Evolutionary conservation across 805 yeast genomes (phyloP).

Genomic region (Yamadazyma kitorensis): DNA sequence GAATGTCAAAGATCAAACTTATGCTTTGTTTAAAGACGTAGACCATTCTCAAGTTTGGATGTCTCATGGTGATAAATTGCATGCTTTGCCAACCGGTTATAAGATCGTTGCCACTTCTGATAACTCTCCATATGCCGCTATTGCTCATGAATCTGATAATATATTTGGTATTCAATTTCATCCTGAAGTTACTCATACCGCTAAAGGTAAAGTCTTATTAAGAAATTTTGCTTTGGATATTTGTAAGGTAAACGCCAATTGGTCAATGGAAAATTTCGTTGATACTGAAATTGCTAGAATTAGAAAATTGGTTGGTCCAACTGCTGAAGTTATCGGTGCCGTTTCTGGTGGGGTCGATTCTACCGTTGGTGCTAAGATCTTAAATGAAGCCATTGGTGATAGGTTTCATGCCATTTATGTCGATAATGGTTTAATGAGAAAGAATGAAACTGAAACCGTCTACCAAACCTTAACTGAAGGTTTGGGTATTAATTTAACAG

Average conservation of each 20-base stretch:
- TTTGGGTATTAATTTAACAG: conserved; percentile 90
- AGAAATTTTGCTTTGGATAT: conserved; percentile 91
- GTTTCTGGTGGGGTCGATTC: conserved; percentile 99
- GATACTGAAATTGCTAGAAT: conserved; percentile 95
- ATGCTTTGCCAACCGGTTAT: conserved; percentile 85
- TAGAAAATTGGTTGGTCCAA: conserved; percentile 88
- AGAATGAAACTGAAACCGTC: conserved; percentile 86
- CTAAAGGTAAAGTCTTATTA: conserved; percentile 81
- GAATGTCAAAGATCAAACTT: conserved; percentile 61
- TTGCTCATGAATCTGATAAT: conserved; percentile 66
- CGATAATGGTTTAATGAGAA: conserved; percentile 96
- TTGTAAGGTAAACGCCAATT: conserved; percentile 82
- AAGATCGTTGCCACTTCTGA: conserved; percentile 85
- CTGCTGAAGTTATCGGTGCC: conserved; percentile 98
- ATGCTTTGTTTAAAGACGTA: conserved; percentile 81
- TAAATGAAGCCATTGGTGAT: conserved; percentile 98
- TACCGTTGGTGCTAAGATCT: conserved; percentile 96
- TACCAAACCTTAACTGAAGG: conserved; percentile 89
- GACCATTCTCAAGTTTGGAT: conserved; percentile 98
- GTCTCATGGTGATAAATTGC: conserved; percentile 98
- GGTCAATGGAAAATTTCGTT: conserved; percentile 98
- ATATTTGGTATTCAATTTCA: conserved; percentile 98
- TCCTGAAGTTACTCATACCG: conserved; percentile 97
- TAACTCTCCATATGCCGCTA: conserved; percentile 95
- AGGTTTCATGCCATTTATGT: conserved; percentile 98